phyloP scores from a whole-genome alignment of 371 early-diverging fungal species.

The Aphelidium insulamus region DNA sequence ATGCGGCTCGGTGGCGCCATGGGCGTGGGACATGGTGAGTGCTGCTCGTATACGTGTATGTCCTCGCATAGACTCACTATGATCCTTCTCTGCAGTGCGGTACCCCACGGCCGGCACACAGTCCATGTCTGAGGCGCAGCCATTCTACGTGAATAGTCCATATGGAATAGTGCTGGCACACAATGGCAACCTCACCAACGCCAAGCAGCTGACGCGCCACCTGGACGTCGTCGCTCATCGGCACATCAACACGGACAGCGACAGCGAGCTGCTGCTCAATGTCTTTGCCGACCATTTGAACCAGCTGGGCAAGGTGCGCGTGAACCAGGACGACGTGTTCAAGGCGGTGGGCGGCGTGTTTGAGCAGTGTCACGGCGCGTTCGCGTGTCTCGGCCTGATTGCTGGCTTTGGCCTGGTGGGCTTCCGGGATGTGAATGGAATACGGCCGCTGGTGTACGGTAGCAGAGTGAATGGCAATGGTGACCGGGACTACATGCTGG shows the following conservation, averaged over 20 bases:
- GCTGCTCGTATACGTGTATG: background rate
- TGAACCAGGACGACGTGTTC: conserved; percentile 91
- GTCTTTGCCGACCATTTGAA: conserved; percentile 81
- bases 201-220: conserved; percentile 54
- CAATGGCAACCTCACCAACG: conserved; percentile 92
- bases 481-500: conserved; percentile 78
- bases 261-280: conserved; percentile 87
- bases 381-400: conserved; percentile 85
- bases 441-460: conserved; percentile 81
- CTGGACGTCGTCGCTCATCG: conserved; percentile 84
- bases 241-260: conserved; percentile 96
- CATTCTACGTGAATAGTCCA: conserved; percentile 95
- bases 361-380: conserved; percentile 65
- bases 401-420: conserved; percentile 77
- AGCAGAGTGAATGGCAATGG: conserved; percentile 27
- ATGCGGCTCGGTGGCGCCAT: conserved; percentile 54
- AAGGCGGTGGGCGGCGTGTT: conserved; percentile 64
- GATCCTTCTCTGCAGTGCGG: conserved; percentile 32
- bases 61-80: background rate
- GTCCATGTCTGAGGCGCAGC: conserved; percentile 85
- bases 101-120: conserved; percentile 93
- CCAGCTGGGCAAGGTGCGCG: conserved; percentile 76
- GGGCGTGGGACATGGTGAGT: conserved; percentile 89
- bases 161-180: conserved; percentile 93
- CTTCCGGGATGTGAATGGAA: conserved; percentile 86